phyloP scores from a whole-genome alignment of 805 yeast genomes.

The Hanseniaspora nectarophila region DNA sequence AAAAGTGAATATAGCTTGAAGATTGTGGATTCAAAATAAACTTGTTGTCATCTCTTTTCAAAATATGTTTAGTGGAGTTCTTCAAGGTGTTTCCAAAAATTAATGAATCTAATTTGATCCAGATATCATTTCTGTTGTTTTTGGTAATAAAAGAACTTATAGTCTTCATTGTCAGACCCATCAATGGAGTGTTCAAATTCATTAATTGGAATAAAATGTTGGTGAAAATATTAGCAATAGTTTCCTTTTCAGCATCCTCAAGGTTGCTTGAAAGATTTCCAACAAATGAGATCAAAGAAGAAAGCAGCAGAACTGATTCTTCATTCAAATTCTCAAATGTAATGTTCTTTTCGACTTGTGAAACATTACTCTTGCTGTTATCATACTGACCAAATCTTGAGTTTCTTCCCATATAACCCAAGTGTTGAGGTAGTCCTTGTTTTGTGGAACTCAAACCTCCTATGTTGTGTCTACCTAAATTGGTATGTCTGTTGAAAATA shows the following conservation, averaged over 20 bases:
- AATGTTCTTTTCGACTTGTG: slow-evolving; percentile 24
- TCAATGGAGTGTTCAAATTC: slow-evolving; percentile 36
- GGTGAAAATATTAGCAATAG: slow-evolving; percentile 21
- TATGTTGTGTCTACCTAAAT: slow-evolving; percentile 6
- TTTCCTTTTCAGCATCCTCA: slow-evolving; percentile 21
- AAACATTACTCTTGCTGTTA: slow-evolving; percentile 15
- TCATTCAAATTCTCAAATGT: slow-evolving; percentile 55
- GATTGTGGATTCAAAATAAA: slow-evolving; percentile 14
- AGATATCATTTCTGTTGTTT: slow-evolving; percentile 36
- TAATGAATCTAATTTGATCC: slow-evolving; percentile 66
- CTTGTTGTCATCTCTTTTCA: slow-evolving; percentile 17
- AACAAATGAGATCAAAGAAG: slow-evolving; percentile 61
- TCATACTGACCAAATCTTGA: slow-evolving; percentile 19
- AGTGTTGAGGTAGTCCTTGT: slow-evolving; percentile 20
- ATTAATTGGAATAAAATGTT: slow-evolving; percentile 36
- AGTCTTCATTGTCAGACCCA: slow-evolving; percentile 46
- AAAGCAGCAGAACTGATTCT: slow-evolving; percentile 62
- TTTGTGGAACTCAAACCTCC: background rate
- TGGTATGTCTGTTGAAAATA: slow-evolving; percentile 9
- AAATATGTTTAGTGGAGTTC: slow-evolving; percentile 20
- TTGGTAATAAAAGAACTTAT: slow-evolving; percentile 44
- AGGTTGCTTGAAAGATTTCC: slow-evolving; percentile 36
- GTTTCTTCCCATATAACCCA: background rate
- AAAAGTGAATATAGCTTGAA: slow-evolving; percentile 24
- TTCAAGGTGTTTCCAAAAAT: slow-evolving; percentile 30